Conservation (phyloP, 1,284 basidiomycete genomes). For the Kwoniella shivajii region DNA sequence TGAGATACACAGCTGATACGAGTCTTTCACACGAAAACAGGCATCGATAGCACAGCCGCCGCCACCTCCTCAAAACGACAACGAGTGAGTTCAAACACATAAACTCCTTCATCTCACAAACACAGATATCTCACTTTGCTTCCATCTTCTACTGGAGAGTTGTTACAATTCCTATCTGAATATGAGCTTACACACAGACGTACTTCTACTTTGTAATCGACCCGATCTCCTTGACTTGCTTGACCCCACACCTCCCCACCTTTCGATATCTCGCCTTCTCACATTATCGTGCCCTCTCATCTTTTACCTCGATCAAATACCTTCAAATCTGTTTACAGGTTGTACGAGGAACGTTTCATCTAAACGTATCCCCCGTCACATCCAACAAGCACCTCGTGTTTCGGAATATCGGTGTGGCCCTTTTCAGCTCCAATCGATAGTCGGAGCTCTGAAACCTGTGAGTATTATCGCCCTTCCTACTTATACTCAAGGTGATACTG, state of each 20-base stretch:
- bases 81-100: background rate
- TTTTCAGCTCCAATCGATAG: too few species aligned
- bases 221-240: background rate
- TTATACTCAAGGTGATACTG: too few species aligned
- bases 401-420: too few species aligned
- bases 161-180: background rate
- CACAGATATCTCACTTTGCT: background rate
- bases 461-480: too few species aligned
- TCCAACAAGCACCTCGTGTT: too few species aligned
- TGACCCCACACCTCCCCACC: background rate
- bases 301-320: background rate
- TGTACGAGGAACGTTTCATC: background rate
- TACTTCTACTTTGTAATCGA: background rate
- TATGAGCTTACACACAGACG: constrained; percentile 1
- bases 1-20: constrained; percentile 4
- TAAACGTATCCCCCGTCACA: too few species aligned
- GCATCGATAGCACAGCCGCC: constrained; percentile 1
- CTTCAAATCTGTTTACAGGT: background rate
- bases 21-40: background rate
- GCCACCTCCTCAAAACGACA: background rate
- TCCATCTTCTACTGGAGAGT: background rate
- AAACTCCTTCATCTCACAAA: background rate
- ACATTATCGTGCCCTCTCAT: too few species aligned
- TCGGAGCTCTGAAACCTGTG: too few species aligned
- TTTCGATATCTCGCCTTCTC: background rate